Percentiles rank a stretch among this genome's conserved stretches.
phyloP scores from a whole-genome alignment of 1,139 yeast species.

The Citeromyces hawaiiensis region DNA sequence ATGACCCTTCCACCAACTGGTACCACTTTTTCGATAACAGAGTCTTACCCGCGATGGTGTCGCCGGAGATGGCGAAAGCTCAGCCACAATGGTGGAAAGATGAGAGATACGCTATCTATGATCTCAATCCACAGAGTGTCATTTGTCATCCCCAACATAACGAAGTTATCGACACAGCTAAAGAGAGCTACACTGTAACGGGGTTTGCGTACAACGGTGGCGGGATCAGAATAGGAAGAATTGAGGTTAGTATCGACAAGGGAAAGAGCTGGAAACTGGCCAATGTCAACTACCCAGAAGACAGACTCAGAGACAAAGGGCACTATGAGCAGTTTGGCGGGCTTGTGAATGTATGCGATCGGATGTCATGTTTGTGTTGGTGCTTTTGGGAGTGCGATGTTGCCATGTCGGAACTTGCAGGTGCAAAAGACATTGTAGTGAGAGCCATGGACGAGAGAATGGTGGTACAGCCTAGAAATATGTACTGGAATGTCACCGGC shows the following conservation, averaged over 20 bases:
- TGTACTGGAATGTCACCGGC: slow-evolving; percentile 23
- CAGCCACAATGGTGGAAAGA: slow-evolving; percentile 21
- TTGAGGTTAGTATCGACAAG: slow-evolving; percentile 18
- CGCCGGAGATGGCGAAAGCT: slow-evolving; percentile 17
- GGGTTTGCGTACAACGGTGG: slow-evolving; percentile 23
- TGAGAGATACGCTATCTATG: slow-evolving; percentile 19
- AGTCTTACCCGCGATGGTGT: slow-evolving; percentile 20
- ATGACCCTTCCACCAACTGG: slow-evolving; percentile 19
- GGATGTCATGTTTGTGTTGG: slow-evolving; percentile 19
- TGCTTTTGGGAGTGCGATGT: slow-evolving; percentile 19
- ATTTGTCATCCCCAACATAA: slow-evolving; percentile 18
- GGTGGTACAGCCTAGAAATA: slow-evolving; percentile 19
- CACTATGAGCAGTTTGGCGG: slow-evolving; percentile 18
- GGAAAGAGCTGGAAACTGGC: slow-evolving; percentile 17
- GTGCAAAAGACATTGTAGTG: slow-evolving; percentile 16
- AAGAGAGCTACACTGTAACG: slow-evolving; percentile 10
- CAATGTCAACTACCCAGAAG: slow-evolving; percentile 18
- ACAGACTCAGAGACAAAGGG: slow-evolving; percentile 16
- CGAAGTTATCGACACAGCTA: slow-evolving; percentile 6
- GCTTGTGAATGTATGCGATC: slow-evolving; percentile 17
- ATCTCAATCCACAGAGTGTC: slow-evolving; percentile 18
- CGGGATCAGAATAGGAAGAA: slow-evolving; percentile 18
- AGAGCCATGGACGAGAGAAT: slow-evolving; percentile 21
- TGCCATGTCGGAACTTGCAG: slow-evolving; percentile 9
- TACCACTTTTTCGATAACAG: slow-evolving; percentile 20